Percentiles rank a stretch among this genome's conserved stretches.
phyloP scores from a whole-genome alignment of 2,329 filamentous ascomycete genomes.

The Fusarium brachygibbosum region DNA sequence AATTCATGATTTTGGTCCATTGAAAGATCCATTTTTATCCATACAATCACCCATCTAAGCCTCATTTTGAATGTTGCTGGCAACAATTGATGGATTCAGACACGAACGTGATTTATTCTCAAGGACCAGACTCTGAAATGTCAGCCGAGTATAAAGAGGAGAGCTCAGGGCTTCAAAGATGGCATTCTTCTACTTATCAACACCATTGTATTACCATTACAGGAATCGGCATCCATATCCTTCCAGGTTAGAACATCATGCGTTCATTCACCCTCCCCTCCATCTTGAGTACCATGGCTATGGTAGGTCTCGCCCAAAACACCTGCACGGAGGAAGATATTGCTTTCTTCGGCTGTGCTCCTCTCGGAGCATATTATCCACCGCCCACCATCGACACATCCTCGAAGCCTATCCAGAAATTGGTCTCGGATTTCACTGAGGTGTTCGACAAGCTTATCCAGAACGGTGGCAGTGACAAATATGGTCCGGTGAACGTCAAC shows the following conservation, averaged over 20 bases:
- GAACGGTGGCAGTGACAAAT: conserved; percentile 33
- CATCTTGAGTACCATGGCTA: not conserved
- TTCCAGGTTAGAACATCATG: not conserved
- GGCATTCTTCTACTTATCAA: not conserved
- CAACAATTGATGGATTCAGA: not conserved
- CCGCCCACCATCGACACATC: conserved; percentile 26
- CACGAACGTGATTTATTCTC: not conserved
- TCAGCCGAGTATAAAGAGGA: conserved; percentile 7
- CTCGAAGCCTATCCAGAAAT: not conserved
- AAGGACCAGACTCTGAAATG: too few species aligned
- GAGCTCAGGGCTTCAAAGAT: not conserved
- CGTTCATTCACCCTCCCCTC: not conserved
- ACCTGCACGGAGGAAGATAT: conserved; percentile 10
- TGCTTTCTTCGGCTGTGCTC: conserved; percentile 38
- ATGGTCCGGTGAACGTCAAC: conserved; percentile 31
- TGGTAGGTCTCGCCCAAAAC: not conserved
- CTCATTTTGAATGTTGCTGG: rapidly evolving
- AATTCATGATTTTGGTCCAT: not conserved
- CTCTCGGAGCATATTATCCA: conserved; percentile 42
- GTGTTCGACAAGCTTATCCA: conserved; percentile 34
- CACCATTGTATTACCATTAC: not conserved
- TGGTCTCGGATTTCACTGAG: conserved; percentile 16
- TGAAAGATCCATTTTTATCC: not conserved
- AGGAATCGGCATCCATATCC: not conserved
- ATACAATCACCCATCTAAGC: conserved; percentile 7